Percentiles rank a stretch among this genome's conserved stretches.
phyloP scores from a whole-genome alignment of 1,284 basidiomycete species.

The Cutaneotrichosporon sp. region DNA sequence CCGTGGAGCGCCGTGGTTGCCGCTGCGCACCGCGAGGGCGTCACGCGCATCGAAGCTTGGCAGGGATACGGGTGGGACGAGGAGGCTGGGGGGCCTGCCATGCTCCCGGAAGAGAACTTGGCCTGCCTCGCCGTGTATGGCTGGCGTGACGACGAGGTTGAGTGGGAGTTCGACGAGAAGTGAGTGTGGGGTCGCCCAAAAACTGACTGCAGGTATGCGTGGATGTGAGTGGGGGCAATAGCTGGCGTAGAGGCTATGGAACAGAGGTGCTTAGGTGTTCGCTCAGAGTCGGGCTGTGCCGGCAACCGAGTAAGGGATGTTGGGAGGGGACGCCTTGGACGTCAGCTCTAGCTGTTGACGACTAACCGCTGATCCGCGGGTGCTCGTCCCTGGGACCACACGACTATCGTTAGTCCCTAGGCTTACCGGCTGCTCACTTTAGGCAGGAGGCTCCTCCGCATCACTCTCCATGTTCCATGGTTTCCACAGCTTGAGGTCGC shows the following conservation, averaged over 20 bases:
- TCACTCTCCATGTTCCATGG: too few relatives aligned
- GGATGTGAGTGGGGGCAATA: slow-evolving; percentile 8
- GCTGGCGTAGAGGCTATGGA: neutral
- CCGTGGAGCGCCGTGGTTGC: slow-evolving; percentile 14
- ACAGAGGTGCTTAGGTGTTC: too few relatives aligned
- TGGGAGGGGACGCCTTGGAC: too few relatives aligned
- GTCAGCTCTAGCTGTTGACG: too few relatives aligned
- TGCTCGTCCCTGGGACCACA: too few relatives aligned
- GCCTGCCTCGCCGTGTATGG: slow-evolving; percentile 18
- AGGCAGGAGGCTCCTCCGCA: too few relatives aligned
- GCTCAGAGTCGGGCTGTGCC: too few relatives aligned
- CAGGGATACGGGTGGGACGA: slow-evolving; percentile 9
- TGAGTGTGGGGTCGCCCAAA: neutral
- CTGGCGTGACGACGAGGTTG: slow-evolving; percentile 10
- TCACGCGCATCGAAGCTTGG: slow-evolving; percentile 15
- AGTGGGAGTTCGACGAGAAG: slow-evolving; percentile 22
- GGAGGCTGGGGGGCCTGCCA: neutral
- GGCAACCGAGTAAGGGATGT: too few relatives aligned
- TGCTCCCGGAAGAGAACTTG: slow-evolving; percentile 12
- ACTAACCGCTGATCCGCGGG: too few relatives aligned
- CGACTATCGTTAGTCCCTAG: too few relatives aligned
- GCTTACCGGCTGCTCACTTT: too few relatives aligned
- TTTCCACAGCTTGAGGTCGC: too few relatives aligned
- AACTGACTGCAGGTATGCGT: slow-evolving; percentile 20
- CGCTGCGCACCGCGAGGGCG: slow-evolving; percentile 15